phyloP scores from a whole-genome alignment of 306 rosid genomes.

The Vicia faba region DNA sequence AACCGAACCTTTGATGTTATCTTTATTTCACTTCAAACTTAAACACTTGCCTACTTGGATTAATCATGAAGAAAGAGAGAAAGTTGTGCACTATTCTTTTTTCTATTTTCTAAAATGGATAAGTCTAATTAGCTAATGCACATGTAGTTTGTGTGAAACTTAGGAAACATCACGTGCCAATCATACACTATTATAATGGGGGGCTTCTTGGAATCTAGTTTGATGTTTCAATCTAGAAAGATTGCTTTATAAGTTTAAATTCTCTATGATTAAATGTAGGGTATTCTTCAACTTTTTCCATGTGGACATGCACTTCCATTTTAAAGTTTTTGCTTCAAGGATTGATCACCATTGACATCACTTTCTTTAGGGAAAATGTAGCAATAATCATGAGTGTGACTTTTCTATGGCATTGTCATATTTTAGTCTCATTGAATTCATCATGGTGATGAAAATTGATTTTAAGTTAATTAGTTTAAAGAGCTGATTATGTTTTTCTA shows the following conservation, averaged over 20 bases:
- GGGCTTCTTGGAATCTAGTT: conserved; percentile 47
- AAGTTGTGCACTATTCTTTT: neutral
- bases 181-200: conserved; percentile 25
- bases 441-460: too few species aligned
- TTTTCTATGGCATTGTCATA: neutral
- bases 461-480: too few species aligned
- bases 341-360: conserved; percentile 36
- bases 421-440: neutral
- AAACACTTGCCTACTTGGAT: neutral
- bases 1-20: neutral
- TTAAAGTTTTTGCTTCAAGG: conserved; percentile 33
- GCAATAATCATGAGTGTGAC: conserved; percentile 37
- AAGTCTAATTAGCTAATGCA: conserved; percentile 6
- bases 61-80: neutral
- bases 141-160: conserved; percentile 28
- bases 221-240: conserved; percentile 43
- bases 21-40: neutral
- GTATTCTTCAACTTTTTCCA: conserved; percentile 57
- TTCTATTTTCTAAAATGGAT: neutral
- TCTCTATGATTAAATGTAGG: conserved; percentile 47
- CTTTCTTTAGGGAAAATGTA: conserved; percentile 18
- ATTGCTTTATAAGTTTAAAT: conserved; percentile 39
- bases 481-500: too few species aligned
- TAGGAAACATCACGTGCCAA: conserved; percentile 46
- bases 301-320: conserved; percentile 53